phyloP scores from a whole-genome alignment of 2,329 filamentous ascomycete genomes.

The Pseudocercospora ulei region DNA sequence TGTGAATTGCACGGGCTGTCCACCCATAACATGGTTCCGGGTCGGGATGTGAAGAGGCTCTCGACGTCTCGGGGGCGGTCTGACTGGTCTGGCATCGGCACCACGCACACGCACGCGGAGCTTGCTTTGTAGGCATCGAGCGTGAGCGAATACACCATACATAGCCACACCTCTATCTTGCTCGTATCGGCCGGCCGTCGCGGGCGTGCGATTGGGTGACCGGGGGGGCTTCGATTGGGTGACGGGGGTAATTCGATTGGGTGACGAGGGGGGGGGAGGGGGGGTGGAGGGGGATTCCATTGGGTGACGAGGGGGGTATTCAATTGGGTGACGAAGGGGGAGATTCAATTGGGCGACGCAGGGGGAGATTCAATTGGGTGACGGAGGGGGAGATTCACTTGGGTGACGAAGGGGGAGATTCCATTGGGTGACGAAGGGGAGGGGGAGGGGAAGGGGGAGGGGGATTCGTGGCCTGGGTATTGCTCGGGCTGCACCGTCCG shows the following conservation, averaged over 20 bases:
- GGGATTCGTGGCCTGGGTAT: too few relatives aligned
- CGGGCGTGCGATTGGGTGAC: too few relatives aligned
- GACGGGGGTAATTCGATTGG: too few relatives aligned
- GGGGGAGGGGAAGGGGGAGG: neutral
- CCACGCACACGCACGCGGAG: too few relatives aligned
- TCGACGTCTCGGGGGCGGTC: too few relatives aligned
- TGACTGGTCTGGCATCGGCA: too few relatives aligned
- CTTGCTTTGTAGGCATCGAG: neutral
- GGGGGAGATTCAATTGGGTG: neutral
- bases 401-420: neutral
- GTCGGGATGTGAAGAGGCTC: neutral
- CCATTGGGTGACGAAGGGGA: neutral
- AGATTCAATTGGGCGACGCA: neutral
- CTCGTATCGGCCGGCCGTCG: too few relatives aligned
- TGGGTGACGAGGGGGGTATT: neutral
- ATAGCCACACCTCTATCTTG: too few relatives aligned
- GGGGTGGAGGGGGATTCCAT: constrained; percentile 5
- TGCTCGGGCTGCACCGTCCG: too few relatives aligned
- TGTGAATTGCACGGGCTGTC: constrained; percentile 7
- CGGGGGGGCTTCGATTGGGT: too few relatives aligned
- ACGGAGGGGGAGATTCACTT: neutral
- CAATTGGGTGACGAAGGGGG: neutral
- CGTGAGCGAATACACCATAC: too few relatives aligned
- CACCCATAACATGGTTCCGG: constrained; percentile 15
- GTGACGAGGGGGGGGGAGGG: constrained; percentile 9